These are phyloP conservation scores for Laburnicola sp. DNA, from an alignment of 2,329 filamentous ascomycete species.

Conservation along the genomic window DNA sequence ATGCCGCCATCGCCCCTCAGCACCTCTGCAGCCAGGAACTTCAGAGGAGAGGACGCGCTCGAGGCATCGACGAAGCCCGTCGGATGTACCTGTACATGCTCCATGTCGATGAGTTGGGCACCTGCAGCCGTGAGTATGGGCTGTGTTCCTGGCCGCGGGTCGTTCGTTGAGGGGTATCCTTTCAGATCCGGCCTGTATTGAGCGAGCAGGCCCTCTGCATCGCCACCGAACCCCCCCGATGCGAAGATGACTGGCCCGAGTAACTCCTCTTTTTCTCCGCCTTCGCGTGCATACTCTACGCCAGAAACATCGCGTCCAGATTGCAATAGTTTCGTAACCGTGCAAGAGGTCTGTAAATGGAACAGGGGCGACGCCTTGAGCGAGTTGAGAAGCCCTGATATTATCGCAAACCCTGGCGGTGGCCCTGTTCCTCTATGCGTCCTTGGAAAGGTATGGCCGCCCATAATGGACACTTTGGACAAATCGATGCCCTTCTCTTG, in stretches of 20 bases:
- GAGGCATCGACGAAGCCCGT: constrained; percentile 65
- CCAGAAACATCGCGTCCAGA: constrained; percentile 50
- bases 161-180: constrained; percentile 65
- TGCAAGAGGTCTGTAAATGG: constrained; percentile 55
- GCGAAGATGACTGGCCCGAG: constrained; percentile 63
- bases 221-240: constrained; percentile 65
- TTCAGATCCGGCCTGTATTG: constrained; percentile 62
- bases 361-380: constrained; percentile 57
- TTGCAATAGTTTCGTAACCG: constrained; percentile 57
- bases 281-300: constrained; percentile 53
- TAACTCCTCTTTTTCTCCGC: constrained; percentile 46
- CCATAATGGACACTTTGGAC: constrained; percentile 60
- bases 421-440: constrained; percentile 62
- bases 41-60: constrained; percentile 52
- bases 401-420: constrained; percentile 63
- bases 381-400: constrained; percentile 57
- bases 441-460: constrained; percentile 60
- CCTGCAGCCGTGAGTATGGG: constrained; percentile 46
- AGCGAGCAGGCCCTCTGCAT: constrained; percentile 60
- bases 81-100: constrained; percentile 64
- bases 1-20: constrained; percentile 66
- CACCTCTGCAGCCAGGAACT: constrained; percentile 67
- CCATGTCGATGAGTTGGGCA: constrained; percentile 52
- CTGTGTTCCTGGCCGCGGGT: constrained; percentile 60
- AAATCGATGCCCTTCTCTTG: constrained; percentile 63